Base-by-base conservation (phyloP, 2,329 filamentous ascomycete genomes). In the Juglanconis oblonga region DNA sequence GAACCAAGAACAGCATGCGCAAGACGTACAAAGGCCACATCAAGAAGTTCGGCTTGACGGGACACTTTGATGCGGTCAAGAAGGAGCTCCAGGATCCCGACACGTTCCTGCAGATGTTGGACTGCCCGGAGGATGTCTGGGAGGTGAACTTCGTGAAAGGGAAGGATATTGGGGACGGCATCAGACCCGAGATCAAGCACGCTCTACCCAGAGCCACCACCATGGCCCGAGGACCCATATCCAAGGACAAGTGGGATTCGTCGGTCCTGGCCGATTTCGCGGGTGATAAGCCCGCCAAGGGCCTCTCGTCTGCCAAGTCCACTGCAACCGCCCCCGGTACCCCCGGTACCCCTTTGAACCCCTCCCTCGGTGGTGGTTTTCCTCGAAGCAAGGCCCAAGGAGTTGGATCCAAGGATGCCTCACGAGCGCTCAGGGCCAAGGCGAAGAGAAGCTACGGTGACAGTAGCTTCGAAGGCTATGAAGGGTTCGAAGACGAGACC, bases 361-460 rank as follows among this genome's bases (percentile, higher is more conserved):
- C 70, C 62, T 58, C 70, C 53, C 58, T 60, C 61, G 54, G 66
- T 40, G 36, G 64, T 63, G 67, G 65, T 9, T 52, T 73, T 53
- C 71, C 69, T 44, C 72, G 78, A 32, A 66, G 74, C 57, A 80
- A 79, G 70, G 69, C 67, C 35, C 73, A 69, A 52, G 74, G 75
- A 45, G 62, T 72, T 29, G 67, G 73, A 33, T 73, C 71, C n/a
- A 72, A 79, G 36, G 80, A 84, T 58, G 73, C 76, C 10, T 72
- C 77, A 44, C 80, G 89, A 57, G 85, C 88, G 38, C 86, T 87
- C 66, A 82, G 90, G 52, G 78, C 80, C 58, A 81, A 84, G 63
- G 91, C 89, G 77, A 92, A 92, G 79, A 83, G 90, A 52, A 84
- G 87, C 64, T 93, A 92, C 68, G 83, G 85, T 49, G 88, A 92